Percentiles rank a stretch among this genome's conserved stretches.
phyloP scores from a whole-genome alignment of 257 asterid species.

The Fraxinus excelsior region DNA sequence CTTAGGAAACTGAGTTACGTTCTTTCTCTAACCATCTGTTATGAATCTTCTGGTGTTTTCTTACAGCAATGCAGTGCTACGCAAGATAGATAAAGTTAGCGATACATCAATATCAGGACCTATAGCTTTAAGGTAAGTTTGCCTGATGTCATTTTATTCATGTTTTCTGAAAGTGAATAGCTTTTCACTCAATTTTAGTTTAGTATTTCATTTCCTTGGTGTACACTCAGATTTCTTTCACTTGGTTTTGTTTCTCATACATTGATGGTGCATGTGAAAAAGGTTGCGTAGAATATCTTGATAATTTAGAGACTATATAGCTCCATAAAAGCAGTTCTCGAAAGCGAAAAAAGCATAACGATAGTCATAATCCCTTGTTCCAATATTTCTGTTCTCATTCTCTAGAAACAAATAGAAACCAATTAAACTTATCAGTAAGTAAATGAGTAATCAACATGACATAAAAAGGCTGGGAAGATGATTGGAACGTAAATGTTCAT shows the following conservation, averaged over 20 bases:
- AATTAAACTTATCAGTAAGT: too few relatives aligned
- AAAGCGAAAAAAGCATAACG: not conserved
- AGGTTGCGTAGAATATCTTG: not conserved
- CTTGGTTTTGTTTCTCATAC: not conserved
- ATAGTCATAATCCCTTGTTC: not conserved
- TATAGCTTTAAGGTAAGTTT: slow-evolving; percentile 57
- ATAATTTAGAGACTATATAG: not conserved
- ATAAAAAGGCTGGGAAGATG: not conserved
- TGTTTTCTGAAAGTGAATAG: not conserved
- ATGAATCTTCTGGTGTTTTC: slow-evolving; percentile 16
- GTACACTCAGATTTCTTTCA: not conserved
- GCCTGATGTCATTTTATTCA: slow-evolving; percentile 3
- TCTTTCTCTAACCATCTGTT: slow-evolving; percentile 11
- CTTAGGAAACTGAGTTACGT: not conserved
- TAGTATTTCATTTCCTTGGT: not conserved
- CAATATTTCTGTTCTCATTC: not conserved
- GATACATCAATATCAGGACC: slow-evolving; percentile 56
- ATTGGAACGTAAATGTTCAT: not conserved
- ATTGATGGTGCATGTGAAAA: not conserved
- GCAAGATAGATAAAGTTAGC: slow-evolving; percentile 55
- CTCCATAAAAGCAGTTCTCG: not conserved
- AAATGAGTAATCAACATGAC: not conserved
- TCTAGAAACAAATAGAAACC: not conserved
- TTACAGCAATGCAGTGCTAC: slow-evolving; percentile 72
- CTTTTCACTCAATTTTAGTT: not conserved